Evolutionary conservation across 495 filamentous ascomycete genomes (phyloP).

Genomic region (Aspergillus incahuasiensis): DNA sequence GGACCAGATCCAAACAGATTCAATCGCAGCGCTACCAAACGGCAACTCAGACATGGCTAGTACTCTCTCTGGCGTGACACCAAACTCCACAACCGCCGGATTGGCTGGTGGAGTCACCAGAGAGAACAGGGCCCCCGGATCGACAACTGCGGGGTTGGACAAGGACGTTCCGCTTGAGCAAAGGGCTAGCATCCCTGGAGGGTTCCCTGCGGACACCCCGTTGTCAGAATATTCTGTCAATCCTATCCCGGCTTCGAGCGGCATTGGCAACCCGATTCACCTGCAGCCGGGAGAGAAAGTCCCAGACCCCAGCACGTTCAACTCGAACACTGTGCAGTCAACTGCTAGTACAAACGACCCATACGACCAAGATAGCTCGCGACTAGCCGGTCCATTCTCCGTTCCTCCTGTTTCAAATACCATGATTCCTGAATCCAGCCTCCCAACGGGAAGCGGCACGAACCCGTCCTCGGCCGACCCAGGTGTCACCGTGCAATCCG

Average conservation of each 20-base stretch:
- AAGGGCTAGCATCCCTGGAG: constrained; percentile 56
- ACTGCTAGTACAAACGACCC: constrained; percentile 70
- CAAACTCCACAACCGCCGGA: constrained; percentile 68
- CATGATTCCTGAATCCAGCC: constrained; percentile 81
- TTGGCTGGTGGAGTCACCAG: constrained; percentile 66
- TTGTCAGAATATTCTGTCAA: constrained; percentile 60
- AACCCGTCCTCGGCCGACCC: constrained; percentile 29
- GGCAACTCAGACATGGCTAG: constrained; percentile 30
- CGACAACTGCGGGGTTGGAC: constrained; percentile 63
- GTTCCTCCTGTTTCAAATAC: constrained; percentile 59
- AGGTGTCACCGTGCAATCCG: constrained; percentile 62
- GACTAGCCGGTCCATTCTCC: constrained; percentile 36
- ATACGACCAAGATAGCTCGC: constrained; percentile 62
- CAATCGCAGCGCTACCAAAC: constrained; percentile 30
- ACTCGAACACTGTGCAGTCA: constrained; percentile 44
- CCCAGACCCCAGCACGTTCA: constrained; percentile 53
- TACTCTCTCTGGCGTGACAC: constrained; percentile 63
- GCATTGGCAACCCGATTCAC: constrained; percentile 70
- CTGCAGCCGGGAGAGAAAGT: constrained; percentile 77
- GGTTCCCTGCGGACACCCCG: background rate
- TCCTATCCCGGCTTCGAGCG: constrained; percentile 66
- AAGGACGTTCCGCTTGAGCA: constrained; percentile 59
- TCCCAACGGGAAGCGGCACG: constrained; percentile 55
- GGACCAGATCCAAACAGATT: constrained; percentile 55
- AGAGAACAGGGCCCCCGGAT: constrained; percentile 52